Evolutionary conservation across 345 rosid genomes (phyloP).

Genomic region (Bruguiera gymnorhiza): DNA sequence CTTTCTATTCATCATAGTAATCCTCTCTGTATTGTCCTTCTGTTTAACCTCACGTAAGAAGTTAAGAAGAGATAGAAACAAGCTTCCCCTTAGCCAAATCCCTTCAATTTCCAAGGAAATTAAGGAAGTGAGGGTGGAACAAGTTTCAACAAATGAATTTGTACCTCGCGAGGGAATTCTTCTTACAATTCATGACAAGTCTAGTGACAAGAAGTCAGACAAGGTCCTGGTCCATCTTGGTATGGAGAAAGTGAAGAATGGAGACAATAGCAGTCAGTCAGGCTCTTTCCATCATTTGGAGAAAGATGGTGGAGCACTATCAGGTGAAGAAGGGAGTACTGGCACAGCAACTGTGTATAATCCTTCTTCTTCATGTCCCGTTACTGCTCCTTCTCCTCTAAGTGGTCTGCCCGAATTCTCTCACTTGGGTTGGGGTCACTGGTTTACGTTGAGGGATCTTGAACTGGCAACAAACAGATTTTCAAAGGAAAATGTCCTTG

Average conservation of each 20-base stretch:
- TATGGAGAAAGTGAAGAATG: constrained; percentile 58
- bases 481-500: constrained; percentile 67
- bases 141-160: constrained; percentile 56
- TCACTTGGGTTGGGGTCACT: constrained; percentile 84
- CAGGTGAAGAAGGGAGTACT: constrained; percentile 71
- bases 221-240: constrained; percentile 80
- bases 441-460: constrained; percentile 81
- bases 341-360: constrained; percentile 41
- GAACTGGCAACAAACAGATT: constrained; percentile 71
- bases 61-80: constrained; percentile 49
- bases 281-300: constrained; percentile 56
- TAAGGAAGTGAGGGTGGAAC: constrained; percentile 87
- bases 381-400: constrained; percentile 69
- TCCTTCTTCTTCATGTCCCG: constrained; percentile 67
- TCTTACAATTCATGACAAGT: constrained; percentile 64
- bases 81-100: constrained; percentile 41
- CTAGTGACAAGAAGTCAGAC: constrained; percentile 66
- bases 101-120: constrained; percentile 88
- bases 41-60: constrained; percentile 70
- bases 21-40: constrained; percentile 58
- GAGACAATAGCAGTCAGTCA: constrained; percentile 50
- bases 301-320: constrained; percentile 63
- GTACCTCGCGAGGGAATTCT: constrained; percentile 68
- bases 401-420: constrained; percentile 74
- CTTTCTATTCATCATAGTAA: constrained; percentile 59